Evolutionary conservation across 495 filamentous ascomycete species (phyloP).

Genomic region (Friedmanniomyces simplex): DNA sequence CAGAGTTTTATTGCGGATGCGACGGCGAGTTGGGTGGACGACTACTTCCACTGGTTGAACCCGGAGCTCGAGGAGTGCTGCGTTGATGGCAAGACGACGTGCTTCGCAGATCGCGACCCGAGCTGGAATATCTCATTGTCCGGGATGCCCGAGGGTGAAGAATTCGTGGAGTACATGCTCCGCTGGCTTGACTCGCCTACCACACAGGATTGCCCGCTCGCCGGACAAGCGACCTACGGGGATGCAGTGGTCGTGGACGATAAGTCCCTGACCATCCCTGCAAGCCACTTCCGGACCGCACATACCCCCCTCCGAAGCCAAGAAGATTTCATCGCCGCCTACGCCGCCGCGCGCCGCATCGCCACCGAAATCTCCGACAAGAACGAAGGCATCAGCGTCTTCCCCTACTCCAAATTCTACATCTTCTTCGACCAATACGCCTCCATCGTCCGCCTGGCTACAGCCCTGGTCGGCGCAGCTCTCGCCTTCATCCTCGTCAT

Average conservation of each 20-base stretch:
- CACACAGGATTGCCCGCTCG: slow-evolving; percentile 71
- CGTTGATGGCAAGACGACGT: slow-evolving; percentile 46
- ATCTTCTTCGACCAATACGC: slow-evolving; percentile 98
- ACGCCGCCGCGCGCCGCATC: slow-evolving; percentile 83
- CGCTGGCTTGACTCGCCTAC: slow-evolving; percentile 78
- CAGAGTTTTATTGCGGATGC: slow-evolving; percentile 87
- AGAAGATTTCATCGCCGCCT: slow-evolving; percentile 85
- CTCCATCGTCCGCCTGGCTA: slow-evolving; percentile 67
- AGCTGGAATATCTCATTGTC: slow-evolving; percentile 76
- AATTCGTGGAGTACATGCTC: slow-evolving; percentile 75
- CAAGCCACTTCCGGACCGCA: slow-evolving; percentile 83
- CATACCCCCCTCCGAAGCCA: slow-evolving; percentile 80
- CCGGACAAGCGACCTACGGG: slow-evolving; percentile 77
- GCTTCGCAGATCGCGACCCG: slow-evolving; percentile 65
- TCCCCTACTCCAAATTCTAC: slow-evolving; percentile 94
- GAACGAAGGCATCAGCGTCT: slow-evolving; percentile 60
- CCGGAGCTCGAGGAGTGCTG: slow-evolving; percentile 76
- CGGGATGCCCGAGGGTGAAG: slow-evolving; percentile 85
- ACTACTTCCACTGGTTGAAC: slow-evolving; percentile 92
- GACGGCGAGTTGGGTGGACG: slow-evolving; percentile 91
- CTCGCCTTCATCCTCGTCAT: slow-evolving; percentile 73
- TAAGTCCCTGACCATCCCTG: slow-evolving; percentile 51
- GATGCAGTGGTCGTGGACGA: slow-evolving; percentile 75
- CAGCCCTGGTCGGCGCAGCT: slow-evolving; percentile 67
- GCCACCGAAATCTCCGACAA: slow-evolving; percentile 56